Evolutionary conservation across 2,329 filamentous ascomycete species (phyloP), one percentile per base, ranked within the genome.

Genomic region (Beauveria varroae): DNA sequence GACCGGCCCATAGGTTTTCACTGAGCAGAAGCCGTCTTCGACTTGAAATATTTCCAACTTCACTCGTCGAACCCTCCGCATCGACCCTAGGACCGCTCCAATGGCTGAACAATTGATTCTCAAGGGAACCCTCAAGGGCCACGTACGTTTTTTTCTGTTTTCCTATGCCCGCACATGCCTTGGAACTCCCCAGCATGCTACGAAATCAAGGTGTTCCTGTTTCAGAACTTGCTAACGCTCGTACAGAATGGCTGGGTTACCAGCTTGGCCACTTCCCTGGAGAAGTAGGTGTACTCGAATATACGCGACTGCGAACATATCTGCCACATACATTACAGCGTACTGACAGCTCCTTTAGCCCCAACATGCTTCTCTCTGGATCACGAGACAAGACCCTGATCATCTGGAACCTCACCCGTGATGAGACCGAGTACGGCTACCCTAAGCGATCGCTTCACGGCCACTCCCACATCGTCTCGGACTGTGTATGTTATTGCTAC

Each of bases 321-420:
- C 24, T n/a, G 10, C 37, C 44, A 24, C 52, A 24, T 18, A 22
- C 4, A 37, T 28, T 18, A 10, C 37, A 28, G 30, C 20, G 28
- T 56, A 26, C 68, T 70, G 62, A 70, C 65, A 10, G 62, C 18
- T 62, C 66, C 65, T 62, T 67, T 62, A 86, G 91, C 90, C 95
- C 95, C 76, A 98, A 99, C 87, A 98, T 99, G 93, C 93, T 99
- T 78, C 88, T 99, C 74, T 99, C 95, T 71, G 93, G 85, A 75
- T 91, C 87, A 78, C 92, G 95, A 83, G 95, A 99, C 87, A 97
- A 98, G 90, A 91, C 90, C 71, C 85, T 99, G 79, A 99, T 99
- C 84, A 96, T 99, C 87, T 99, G 95, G 95, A 96, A 97, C 87
- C 86, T 99, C 75, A 98, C 95, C 80, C 93, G 95, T 81, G 93